These are phyloP conservation scores for Papiliotrema laurentii DNA, from an alignment of 1,284 basidiomycete species.

Conservation along the genomic window DNA sequence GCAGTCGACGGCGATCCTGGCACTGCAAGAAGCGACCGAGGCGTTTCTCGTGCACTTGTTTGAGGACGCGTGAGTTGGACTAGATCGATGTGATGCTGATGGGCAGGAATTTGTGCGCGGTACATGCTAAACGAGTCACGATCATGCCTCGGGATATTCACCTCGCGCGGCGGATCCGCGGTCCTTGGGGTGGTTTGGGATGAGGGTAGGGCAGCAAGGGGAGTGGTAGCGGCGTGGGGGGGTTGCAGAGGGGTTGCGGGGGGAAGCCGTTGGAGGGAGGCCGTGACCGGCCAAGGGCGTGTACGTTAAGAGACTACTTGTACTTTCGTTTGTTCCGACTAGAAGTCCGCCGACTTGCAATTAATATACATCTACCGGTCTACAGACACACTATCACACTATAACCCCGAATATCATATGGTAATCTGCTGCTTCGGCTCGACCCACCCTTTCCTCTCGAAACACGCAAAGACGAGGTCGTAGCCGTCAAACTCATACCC, in stretches of 20 bases:
- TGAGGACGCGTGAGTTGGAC: slow-evolving; percentile 79
- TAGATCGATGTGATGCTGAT: neutral
- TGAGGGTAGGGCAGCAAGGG: no score
- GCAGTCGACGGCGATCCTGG: slow-evolving; percentile 85
- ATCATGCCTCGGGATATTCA: slow-evolving; percentile 98
- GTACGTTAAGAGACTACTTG: no score
- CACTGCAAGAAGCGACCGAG: slow-evolving; percentile 91
- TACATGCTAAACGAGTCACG: slow-evolving; percentile 97
- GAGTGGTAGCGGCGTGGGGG: no score
- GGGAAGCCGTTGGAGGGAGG: no score
- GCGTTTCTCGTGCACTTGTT: slow-evolving; percentile 91
- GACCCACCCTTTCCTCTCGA: slow-evolving; percentile 55
- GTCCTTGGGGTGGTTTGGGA: slow-evolving; percentile 60
- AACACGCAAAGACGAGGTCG: slow-evolving; percentile 87
- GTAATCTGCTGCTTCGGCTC: slow-evolving; percentile 33
- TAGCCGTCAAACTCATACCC: slow-evolving; percentile 97
- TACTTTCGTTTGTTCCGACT: no score
- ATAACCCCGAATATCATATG: no score
- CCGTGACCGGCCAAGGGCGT: no score
- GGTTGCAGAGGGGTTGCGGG: no score
- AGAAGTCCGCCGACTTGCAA: no score
- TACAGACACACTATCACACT: no score
- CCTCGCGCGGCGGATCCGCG: slow-evolving; percentile 88
- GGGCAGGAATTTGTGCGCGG: slow-evolving; percentile 81
- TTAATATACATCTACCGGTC: no score